Base-by-base conservation (phyloP, 345 rosid genomes). In the Boechera stricta region DNA sequence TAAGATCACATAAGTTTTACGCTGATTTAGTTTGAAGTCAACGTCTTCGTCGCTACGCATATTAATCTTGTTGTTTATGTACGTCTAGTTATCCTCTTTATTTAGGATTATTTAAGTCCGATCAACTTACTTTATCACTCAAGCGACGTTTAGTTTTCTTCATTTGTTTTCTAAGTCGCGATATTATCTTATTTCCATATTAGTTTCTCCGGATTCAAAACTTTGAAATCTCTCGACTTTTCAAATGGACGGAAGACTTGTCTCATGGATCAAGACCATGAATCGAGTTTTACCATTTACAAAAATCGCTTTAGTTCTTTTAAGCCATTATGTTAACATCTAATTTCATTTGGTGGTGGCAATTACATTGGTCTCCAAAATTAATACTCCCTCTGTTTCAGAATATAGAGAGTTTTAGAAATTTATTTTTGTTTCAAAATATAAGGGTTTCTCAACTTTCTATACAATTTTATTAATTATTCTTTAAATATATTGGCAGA, bases 41-140 rank as follows among this genome's bases (percentile, higher is more conserved):
- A 45, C 55, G 41, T 69, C 57, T 62, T 68, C 56, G 47, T 52
- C 39, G 33, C 36, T 52, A 76, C 69, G 64, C 56, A 61, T 52
- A 29, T 51, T 68, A 53, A 42, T 69, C 56, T 75, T 59, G 41
- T 28, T 67, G 35, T 48, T 75, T 29, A 18, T 33, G 42, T 68
- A 67, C 53, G 57, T 59, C 39, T 67, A 29, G 0, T 59, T 75
- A n/a, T 48, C 35, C n/a, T 26, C 38, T 69, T 51, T 53, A 21
- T 49, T 10, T 39, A 10, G 5, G 55, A 32, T 76, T 69, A 24
- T 67, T 52, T 5, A 39, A 59, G 26, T 61, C 47, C 18, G 41
- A 32, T 42, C 36, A 75, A 76, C 63, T 31, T 39, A 59, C 51
- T 66, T 68, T 69, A 62, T 61, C 64, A 61, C 36, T 62, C 69